phyloP scores from a whole-genome alignment of 768 basidiomycete species.

The Phanerodontia chrysosporium region DNA sequence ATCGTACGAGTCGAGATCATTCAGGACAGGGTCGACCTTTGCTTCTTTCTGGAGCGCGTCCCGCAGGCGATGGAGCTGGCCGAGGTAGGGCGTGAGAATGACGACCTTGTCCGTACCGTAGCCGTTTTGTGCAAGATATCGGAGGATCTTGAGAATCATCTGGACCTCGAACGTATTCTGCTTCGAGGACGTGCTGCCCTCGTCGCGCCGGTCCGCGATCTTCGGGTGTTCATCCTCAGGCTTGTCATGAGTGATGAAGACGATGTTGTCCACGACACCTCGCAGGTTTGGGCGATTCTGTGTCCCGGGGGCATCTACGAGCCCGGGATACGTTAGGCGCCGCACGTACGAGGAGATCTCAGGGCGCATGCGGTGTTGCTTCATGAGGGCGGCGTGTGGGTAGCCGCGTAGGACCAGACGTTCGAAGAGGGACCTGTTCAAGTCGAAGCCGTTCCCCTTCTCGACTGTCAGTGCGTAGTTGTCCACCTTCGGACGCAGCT shows the following conservation, averaged over 20 bases:
- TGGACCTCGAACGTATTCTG: slow-evolving; percentile 54
- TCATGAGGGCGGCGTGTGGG: slow-evolving; percentile 50
- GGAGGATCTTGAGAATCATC: slow-evolving; percentile 64
- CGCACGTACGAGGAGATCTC: slow-evolving; percentile 65
- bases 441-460: slow-evolving; percentile 61
- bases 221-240: slow-evolving; percentile 46
- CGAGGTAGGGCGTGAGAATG: slow-evolving; percentile 66
- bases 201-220: slow-evolving; percentile 43
- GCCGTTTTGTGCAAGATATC: slow-evolving; percentile 64
- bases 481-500: slow-evolving; percentile 70
- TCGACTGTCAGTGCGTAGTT: slow-evolving; percentile 63
- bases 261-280: slow-evolving; percentile 52
- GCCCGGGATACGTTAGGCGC: slow-evolving; percentile 59
- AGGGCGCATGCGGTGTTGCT: slow-evolving; percentile 73
- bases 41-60: slow-evolving; percentile 36
- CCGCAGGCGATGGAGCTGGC: slow-evolving; percentile 53
- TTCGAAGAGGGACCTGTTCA: slow-evolving; percentile 68
- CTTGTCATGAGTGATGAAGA: slow-evolving; percentile 56
- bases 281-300: slow-evolving; percentile 44
- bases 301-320: slow-evolving; percentile 51
- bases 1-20: slow-evolving; percentile 59
- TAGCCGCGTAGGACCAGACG: slow-evolving; percentile 59
- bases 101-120: slow-evolving; percentile 59
- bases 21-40: slow-evolving; percentile 50
- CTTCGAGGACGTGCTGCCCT: slow-evolving; percentile 49